Base-by-base conservation (phyloP, 1,139 yeast species). In the Suhomyces bolitotheri region DNA sequence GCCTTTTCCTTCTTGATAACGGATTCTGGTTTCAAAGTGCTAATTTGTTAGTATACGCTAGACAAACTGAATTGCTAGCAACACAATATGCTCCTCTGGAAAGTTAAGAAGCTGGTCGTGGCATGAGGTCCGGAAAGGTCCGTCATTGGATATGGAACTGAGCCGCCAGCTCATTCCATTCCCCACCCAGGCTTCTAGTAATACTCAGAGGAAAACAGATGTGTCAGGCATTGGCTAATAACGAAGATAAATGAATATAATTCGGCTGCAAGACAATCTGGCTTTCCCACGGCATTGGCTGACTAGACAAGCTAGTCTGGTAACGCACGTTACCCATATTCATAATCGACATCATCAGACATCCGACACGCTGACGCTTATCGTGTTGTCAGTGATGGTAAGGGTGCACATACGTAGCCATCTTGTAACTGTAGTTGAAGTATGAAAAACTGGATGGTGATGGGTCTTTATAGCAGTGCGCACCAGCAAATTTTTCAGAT, bases 1-100 rank as follows among this genome's bases (percentile, higher is more conserved):
- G 90, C 84, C 82, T 87, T 84, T 66, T 87, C 76, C 84, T 89
- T 87, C 86, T 92, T 92, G 73, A 87, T 77, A 66, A 86, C 87
- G 64, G 97, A 78, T 84, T 92, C 98, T 76, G 98, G 98, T 72
- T 66, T 67, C 54, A 67, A 66, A 52, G 78, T 63, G 53, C 76
- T 71, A 54, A 41, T 17, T 7, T 42, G 74, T 70, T 70, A 69
- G 73, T 66, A 64, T 20, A 11, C 8, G 29, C 36, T 20, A 36
- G 38, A 22, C 7, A 7, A 21, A 19, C 30, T 7, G 20, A 17
- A 19, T 27, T n/a, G n/a, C 34, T 29, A 30, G 33, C 35, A 35
- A 33, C 42, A 35, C 42, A 34, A 34, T 35, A 44, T 42, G 39
- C 46, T 50, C 54, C 57, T 50, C 54, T 31, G 44, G 44, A 23